Evolutionary conservation across 352 stramenopile species (phyloP).

Genomic region (Phytopythium vexans): DNA sequence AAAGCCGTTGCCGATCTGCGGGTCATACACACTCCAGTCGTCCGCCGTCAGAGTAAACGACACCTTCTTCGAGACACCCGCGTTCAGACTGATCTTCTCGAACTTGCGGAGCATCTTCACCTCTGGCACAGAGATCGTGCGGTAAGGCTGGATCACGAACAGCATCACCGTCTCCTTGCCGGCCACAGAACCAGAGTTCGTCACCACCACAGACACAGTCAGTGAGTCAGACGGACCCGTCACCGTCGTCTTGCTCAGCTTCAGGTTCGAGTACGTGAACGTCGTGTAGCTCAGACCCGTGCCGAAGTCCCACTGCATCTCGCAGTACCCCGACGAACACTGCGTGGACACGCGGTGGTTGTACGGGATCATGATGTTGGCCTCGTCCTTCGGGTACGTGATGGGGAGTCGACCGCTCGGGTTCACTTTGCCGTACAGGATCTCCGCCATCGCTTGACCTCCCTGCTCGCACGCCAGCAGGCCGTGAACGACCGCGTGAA

Average conservation of each 20-base stretch:
- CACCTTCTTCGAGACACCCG: slow-evolving; percentile 34
- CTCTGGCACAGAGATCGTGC: slow-evolving; percentile 60
- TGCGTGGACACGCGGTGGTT: slow-evolving; percentile 61
- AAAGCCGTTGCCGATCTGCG: slow-evolving; percentile 60
- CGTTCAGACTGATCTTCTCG: slow-evolving; percentile 58
- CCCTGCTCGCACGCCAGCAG: slow-evolving; percentile 73
- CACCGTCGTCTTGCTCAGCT: slow-evolving; percentile 32
- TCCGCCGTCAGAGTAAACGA: slow-evolving; percentile 41
- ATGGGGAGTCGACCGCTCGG: slow-evolving; percentile 80
- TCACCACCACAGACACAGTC: slow-evolving; percentile 56
- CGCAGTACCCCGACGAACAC: slow-evolving; percentile 37
- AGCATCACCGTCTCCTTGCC: slow-evolving; percentile 80
- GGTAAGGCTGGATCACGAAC: slow-evolving; percentile 69
- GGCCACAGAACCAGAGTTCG: slow-evolving; percentile 49
- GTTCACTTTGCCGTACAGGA: slow-evolving; percentile 77
- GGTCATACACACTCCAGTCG: slow-evolving; percentile 63
- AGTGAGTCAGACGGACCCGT: slow-evolving; percentile 22
- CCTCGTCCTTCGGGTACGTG: slow-evolving; percentile 72
- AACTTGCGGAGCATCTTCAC: slow-evolving; percentile 83
- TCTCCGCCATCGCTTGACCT: slow-evolving; percentile 78
- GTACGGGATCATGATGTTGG: slow-evolving; percentile 72
- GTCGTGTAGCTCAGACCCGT: slow-evolving; percentile 66
- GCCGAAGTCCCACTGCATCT: slow-evolving; percentile 71
- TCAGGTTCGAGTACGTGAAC: slow-evolving; percentile 52
- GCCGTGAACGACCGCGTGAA: slow-evolving; percentile 68